Conservation (phyloP, 1,139 yeast genomes). For the Geotrichum carabidarum region DNA sequence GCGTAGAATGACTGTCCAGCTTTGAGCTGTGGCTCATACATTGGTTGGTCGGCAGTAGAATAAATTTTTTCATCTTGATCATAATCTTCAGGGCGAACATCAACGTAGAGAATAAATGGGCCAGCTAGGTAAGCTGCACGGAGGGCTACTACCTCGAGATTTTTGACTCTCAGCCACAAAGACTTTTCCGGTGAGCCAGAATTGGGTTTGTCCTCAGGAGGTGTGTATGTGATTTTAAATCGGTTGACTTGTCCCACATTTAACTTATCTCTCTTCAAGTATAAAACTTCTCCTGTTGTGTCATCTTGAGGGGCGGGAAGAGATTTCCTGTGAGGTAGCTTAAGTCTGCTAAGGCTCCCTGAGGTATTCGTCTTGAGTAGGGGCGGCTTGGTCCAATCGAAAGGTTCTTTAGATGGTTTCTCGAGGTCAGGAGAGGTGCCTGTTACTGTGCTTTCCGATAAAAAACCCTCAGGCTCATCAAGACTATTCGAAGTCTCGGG, state of each 20-base stretch:
- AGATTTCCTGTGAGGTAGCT: neutral
- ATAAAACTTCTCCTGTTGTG: constrained; percentile 29
- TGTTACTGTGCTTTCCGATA: neutral
- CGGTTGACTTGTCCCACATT: constrained; percentile 58
- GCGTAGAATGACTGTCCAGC: constrained; percentile 62
- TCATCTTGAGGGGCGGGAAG: neutral
- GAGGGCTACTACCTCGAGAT: constrained; percentile 66
- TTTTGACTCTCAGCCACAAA: constrained; percentile 64
- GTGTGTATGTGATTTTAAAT: constrained; percentile 44
- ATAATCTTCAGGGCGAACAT: constrained; percentile 63
- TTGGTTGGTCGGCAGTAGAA: constrained; percentile 70
- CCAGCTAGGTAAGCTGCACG: constrained; percentile 89
- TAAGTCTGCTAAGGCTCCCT: neutral
- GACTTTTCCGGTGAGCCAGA: constrained; percentile 26
- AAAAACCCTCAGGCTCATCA: neutral
- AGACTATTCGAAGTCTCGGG: neutral
- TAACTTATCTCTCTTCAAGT: constrained; percentile 41
- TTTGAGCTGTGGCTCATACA: constrained; percentile 64
- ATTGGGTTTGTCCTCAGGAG: constrained; percentile 34
- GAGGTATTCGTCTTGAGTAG: neutral
- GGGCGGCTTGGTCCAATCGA: neutral
- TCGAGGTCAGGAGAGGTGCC: neutral
- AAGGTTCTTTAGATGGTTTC: neutral
- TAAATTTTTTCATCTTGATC: constrained; percentile 52
- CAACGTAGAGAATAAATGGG: constrained; percentile 83